Evolutionary conservation across 176 grass and related monocot species (phyloP), one percentile per base, ranked within the genome.

Genomic region (Bothriochloa decipiens): DNA sequence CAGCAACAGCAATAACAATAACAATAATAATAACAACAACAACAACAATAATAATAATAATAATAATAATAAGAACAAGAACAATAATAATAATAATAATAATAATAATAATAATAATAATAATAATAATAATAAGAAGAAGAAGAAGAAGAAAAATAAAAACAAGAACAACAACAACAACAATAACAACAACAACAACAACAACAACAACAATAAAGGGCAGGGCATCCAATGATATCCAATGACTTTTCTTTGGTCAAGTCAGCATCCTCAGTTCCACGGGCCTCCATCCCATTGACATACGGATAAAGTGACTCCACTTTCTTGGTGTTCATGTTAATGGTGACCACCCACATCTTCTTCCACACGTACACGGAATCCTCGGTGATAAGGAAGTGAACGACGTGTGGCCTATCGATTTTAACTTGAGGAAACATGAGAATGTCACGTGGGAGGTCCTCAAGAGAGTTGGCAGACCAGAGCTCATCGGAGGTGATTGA

Each of bases 401-500:
- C 50, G 8, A 72, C 35, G 18, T 61, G 36, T 32, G 80, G 68
- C 5, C 35, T 72, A 1, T 82, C 3, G 3, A 82, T 29, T 68
- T 72, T 13, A 9, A 72, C 68, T 43, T 71, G 80, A 43, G 68
- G 68, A 37, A 72, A 72, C 35, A 72, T 32, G 16, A 82, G 50
- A 11, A 82, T 14, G n/a, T 9, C 36, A 11, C 10, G 52, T 43
- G 68, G 80, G 35, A 82, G 68, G 15, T 11, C 4, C 29, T 32
- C 29, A 32, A 32, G 29, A 23, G 41, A 4, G 63, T 61, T 72
- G 20, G 35, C 6, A 14, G 22, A 28, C 67, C 68, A 82, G 36
- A 82, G 80, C 4, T 61, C 15, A 6, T 18, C 4, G 0, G 68
- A 82, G 25, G 68, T 82, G 50, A 61, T 5, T 36, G 0, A 72